Conservation (phyloP, 2,329 filamentous ascomycete genomes). For the Neocucurbitaria cava region DNA sequence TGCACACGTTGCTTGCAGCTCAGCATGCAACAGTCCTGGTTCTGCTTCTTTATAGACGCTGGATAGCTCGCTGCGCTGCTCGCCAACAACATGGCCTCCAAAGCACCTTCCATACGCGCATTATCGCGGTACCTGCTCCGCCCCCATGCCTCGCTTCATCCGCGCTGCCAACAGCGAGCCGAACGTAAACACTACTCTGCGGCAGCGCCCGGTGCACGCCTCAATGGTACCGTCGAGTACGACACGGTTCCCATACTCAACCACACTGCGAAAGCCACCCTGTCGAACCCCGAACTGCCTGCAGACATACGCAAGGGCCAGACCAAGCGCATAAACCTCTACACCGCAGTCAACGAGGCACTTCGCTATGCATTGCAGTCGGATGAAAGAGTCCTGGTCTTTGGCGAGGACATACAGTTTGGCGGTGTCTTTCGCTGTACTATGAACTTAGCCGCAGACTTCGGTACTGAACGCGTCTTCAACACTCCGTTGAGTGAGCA, state of each 20-base stretch:
- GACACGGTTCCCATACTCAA: slow-evolving; percentile 79
- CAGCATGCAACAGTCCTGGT: slow-evolving; percentile 8
- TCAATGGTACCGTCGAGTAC: slow-evolving; percentile 91
- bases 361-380: slow-evolving; percentile 80
- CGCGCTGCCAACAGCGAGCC: slow-evolving; percentile 28
- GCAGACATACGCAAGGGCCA: slow-evolving; percentile 68
- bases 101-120: slow-evolving; percentile 39
- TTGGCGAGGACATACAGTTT: slow-evolving; percentile 97
- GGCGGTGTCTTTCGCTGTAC: slow-evolving; percentile 96
- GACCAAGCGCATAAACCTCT: slow-evolving; percentile 90
- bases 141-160: slow-evolving; percentile 33
- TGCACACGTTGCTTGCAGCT: slow-evolving; percentile 9
- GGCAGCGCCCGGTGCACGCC: slow-evolving; percentile 59
- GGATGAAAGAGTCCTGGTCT: slow-evolving; percentile 87
- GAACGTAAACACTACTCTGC: slow-evolving; percentile 55
- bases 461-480: slow-evolving; percentile 88
- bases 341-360: slow-evolving; percentile 91
- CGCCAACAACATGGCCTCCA: slow-evolving; percentile 32
- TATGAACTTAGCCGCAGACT: slow-evolving; percentile 86
- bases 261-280: slow-evolving; percentile 76
- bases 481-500: slow-evolving; percentile 96
- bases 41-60: not conserved
- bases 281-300: slow-evolving; percentile 75
- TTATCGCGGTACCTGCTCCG: slow-evolving; percentile 40
- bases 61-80: slow-evolving; percentile 1